A percentile compares a stretch with the other conserved stretches of the same genome.
phyloP scores from a whole-genome alignment of 306 rosid species.

The Begonia fuchsioides region DNA sequence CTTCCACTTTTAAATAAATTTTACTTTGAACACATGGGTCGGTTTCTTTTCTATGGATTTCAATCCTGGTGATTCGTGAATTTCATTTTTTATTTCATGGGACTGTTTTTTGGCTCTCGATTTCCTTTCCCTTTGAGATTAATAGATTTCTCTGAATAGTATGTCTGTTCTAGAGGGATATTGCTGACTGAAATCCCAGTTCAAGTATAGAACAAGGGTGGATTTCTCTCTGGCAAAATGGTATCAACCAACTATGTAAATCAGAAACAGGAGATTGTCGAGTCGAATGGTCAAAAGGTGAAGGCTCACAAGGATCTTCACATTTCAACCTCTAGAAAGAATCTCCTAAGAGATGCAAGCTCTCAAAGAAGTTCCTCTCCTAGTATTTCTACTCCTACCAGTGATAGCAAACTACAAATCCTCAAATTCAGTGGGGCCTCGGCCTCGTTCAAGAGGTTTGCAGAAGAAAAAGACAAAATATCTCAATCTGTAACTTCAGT shows the following conservation, averaged over 20 bases:
- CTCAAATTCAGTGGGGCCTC: slow-evolving; percentile 65
- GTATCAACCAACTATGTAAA: slow-evolving; percentile 28
- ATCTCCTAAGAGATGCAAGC: slow-evolving; percentile 23
- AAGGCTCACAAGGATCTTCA: slow-evolving; percentile 28
- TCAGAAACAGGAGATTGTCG: slow-evolving; percentile 37
- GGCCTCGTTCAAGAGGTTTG: slow-evolving; percentile 40
- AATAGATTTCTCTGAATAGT: not conserved
- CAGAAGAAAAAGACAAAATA: slow-evolving; percentile 41
- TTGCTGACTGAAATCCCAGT: slow-evolving; percentile 9
- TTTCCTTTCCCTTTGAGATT: not conserved
- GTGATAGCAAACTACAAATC: slow-evolving; percentile 25
- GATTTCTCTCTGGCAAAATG: slow-evolving; percentile 25
- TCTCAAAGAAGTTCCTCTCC: slow-evolving; percentile 22
- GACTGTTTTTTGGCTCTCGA: slow-evolving; percentile 1
- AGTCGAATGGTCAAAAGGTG: slow-evolving; percentile 22
- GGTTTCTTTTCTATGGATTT: no score
- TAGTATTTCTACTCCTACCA: slow-evolving; percentile 12
- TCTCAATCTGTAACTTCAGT: slow-evolving; percentile 48
- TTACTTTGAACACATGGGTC: no score
- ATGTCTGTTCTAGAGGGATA: slow-evolving; percentile 1
- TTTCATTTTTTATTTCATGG: slow-evolving; percentile 7
- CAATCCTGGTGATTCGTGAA: not conserved
- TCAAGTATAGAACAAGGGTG: not conserved
- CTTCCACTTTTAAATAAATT: no score
- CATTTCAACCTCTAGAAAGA: slow-evolving; percentile 23